A percentile compares a stretch with the other conserved stretches of the same genome.
phyloP scores from a whole-genome alignment of 2,329 filamentous ascomycete species.

The Diaporthe sp. region DNA sequence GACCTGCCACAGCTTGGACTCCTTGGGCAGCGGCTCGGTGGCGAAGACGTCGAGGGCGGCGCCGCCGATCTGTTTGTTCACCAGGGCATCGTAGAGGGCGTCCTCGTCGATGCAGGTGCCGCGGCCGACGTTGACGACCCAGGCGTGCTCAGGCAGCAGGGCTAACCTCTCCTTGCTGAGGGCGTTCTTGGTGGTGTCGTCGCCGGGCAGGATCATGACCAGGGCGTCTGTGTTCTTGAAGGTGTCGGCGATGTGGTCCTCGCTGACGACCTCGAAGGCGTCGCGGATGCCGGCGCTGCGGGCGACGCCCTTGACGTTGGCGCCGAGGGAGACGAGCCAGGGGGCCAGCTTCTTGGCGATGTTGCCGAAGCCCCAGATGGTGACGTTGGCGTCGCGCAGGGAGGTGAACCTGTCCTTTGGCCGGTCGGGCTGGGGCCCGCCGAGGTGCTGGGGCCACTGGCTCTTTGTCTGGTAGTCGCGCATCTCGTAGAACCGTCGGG shows the following conservation, averaged over 20 bases:
- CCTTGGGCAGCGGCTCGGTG: constrained; percentile 58
- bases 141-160: constrained; percentile 69
- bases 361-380: constrained; percentile 77
- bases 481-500: constrained; percentile 73
- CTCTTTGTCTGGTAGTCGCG: constrained; percentile 70
- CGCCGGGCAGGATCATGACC: constrained; percentile 77
- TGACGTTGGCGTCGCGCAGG: constrained; percentile 69
- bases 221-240: constrained; percentile 72
- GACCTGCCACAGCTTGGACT: constrained; percentile 64
- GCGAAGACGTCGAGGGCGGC: constrained; percentile 57
- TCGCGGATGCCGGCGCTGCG: constrained; percentile 68
- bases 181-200: constrained; percentile 67
- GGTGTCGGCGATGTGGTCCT: constrained; percentile 66
- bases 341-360: constrained; percentile 74
- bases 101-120: constrained; percentile 54
- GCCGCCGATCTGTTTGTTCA: constrained; percentile 49
- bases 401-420: constrained; percentile 67
- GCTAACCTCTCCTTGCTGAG: constrained; percentile 67
- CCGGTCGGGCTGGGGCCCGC: constrained; percentile 72
- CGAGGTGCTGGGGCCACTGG: constrained; percentile 73
- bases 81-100: constrained; percentile 50
- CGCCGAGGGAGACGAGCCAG: constrained; percentile 67
- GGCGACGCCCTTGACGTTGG: constrained; percentile 71
- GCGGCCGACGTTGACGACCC: constrained; percentile 66
- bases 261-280: constrained; percentile 69